Conservation (phyloP, 202 grass and related monocot species). For the Musa balbisiana region DNA sequence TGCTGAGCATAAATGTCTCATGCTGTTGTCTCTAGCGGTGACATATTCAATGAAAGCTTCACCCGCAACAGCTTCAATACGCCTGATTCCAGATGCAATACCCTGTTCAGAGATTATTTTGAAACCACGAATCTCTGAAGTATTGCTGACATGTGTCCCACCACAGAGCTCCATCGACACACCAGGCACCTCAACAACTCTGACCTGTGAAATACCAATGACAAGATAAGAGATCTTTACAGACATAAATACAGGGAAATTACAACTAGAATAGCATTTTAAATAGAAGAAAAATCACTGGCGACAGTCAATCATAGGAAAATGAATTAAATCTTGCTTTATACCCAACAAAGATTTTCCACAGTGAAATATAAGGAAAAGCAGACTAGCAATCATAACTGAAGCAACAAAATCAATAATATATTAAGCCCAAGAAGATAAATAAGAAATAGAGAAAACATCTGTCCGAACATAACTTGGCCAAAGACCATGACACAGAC, state of each 20-base stretch:
- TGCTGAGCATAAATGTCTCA: slow-evolving; percentile 66
- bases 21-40: slow-evolving; percentile 69
- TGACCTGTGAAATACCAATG: slow-evolving; percentile 46
- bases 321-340: too few species aligned
- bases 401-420: too few species aligned
- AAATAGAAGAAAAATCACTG: not conserved
- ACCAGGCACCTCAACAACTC: slow-evolving; percentile 89
- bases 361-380: too few species aligned
- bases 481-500: not conserved
- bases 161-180: slow-evolving; percentile 96
- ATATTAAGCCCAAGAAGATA: too few species aligned
- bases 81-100: slow-evolving; percentile 90
- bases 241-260: not conserved
- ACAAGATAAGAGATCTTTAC: not conserved
- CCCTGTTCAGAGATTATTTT: slow-evolving; percentile 95
- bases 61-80: slow-evolving; percentile 90
- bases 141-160: slow-evolving; percentile 90
- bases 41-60: slow-evolving; percentile 92
- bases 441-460: too few species aligned
- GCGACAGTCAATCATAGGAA: too few species aligned
- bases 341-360: too few species aligned
- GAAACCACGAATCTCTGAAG: slow-evolving; percentile 83
- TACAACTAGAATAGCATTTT: not conserved
- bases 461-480: too few species aligned
- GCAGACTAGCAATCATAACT: too few species aligned